These are phyloP conservation scores for Gastroboletus turbinatus DNA, from an alignment of 1,284 basidiomycete species.

Conservation along the genomic window DNA sequence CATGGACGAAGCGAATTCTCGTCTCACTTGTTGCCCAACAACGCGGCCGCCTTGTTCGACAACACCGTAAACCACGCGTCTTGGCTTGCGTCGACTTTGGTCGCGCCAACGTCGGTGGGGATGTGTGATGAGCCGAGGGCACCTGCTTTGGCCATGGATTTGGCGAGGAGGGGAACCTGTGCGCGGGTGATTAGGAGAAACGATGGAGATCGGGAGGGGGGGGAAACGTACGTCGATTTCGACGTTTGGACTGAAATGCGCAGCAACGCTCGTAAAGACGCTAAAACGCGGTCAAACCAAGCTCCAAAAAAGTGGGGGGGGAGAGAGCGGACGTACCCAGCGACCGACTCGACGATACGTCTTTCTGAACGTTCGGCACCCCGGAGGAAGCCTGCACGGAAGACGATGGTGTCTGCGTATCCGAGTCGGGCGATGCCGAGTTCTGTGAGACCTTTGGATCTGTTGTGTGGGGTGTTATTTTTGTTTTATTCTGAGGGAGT, in stretches of 20 bases:
- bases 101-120: constrained; percentile 17
- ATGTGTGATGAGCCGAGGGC: constrained; percentile 23
- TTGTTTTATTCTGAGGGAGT: not conserved
- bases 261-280: constrained; percentile 38
- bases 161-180: constrained; percentile 21
- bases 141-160: constrained; percentile 29
- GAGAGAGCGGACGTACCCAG: constrained; percentile 38
- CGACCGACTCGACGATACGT: constrained; percentile 42
- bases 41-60: constrained; percentile 24
- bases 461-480: constrained; percentile 31
- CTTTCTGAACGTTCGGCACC: constrained; percentile 42
- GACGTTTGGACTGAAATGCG: constrained; percentile 38
- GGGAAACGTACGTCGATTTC: constrained; percentile 45
- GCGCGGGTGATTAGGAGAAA: too few relatives aligned
- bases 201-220: rapidly evolving
- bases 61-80: constrained; percentile 23
- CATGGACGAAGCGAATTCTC: not conserved
- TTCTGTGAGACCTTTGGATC: constrained; percentile 77
- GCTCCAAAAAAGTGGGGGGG: too few relatives aligned
- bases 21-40: constrained; percentile 16
- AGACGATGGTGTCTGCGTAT: constrained; percentile 67
- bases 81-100: constrained; percentile 21
- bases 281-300: constrained; percentile 19
- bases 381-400: constrained; percentile 58
- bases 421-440: constrained; percentile 61